Evolutionary conservation across 306 rosid genomes (phyloP), one percentile per base, ranked within the genome.

Genomic region (Neltuma alba): DNA sequence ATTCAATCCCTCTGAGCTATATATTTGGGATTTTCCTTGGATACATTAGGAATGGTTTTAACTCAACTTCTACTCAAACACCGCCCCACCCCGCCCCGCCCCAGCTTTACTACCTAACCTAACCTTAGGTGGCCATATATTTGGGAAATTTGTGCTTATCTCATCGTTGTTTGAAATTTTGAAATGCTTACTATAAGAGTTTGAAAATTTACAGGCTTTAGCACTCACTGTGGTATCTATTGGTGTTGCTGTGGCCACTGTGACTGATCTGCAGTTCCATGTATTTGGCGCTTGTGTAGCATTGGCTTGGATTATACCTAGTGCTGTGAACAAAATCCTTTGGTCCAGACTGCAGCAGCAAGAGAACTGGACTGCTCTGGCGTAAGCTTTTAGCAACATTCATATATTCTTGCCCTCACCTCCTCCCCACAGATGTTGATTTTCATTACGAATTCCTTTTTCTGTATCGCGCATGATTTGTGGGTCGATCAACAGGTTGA

Each of bases 261-360:
- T 91, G 45, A 88, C 97, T 33, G 95, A 93, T 86, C 83, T 93
- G 80, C 97, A 93, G 79, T 91, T 93, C 79, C 85, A 91, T 34
- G 70, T 87, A 31, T 93, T 90, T 84, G 97, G 97, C 68, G 95
- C 95, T 34, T 93, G 90, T 72, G 79, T 90, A 40, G 98, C 97
- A 3, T 82, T 90, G 68, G 95, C 97, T 2, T 93, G 98, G 97
- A 88, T 91, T 79, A 78, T 93, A 73, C 97, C 98, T 0, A 91
- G 98, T 74, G 97, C 93, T 38, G 86, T 90, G 58, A 90, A 91
- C 78, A 91, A 91, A 85, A 91, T 93, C 84, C 95, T 90, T 75
- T 93, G 98, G 97, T 91, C 95, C 75, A 86, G 85, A 79, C 79
- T 93, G 74, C 98, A 93, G 83, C 98, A 93, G 80, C 93, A 88